Evolutionary conservation across 257 asterid genomes (phyloP).

Genomic region (Nicotiana tabacum): DNA sequence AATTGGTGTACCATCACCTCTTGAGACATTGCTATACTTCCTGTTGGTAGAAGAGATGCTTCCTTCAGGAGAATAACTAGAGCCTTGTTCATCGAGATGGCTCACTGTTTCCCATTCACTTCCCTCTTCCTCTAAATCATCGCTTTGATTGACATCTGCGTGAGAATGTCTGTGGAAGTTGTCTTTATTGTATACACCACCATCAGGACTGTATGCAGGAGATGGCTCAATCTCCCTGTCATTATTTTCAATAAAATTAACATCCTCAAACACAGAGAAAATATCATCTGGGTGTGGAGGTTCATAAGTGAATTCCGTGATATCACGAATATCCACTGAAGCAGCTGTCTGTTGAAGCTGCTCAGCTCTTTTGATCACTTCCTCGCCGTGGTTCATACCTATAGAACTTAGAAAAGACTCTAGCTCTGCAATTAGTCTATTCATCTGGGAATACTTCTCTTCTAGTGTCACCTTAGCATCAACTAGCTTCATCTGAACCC

Average conservation of each 20-base stretch:
- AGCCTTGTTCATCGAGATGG: slow-evolving; percentile 59
- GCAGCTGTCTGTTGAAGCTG: slow-evolving; percentile 40
- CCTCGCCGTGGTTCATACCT: slow-evolving; percentile 22
- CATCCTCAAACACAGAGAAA: slow-evolving; percentile 47
- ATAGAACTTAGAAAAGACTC: slow-evolving; percentile 35
- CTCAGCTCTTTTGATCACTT: slow-evolving; percentile 46
- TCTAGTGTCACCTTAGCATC: slow-evolving; percentile 71
- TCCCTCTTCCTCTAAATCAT: slow-evolving; percentile 47
- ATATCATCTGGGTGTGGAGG: slow-evolving; percentile 55
- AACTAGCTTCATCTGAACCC: slow-evolving; percentile 63
- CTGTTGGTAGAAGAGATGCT: slow-evolving; percentile 40
- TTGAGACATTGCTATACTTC: slow-evolving; percentile 29
- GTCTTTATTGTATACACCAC: slow-evolving; percentile 23
- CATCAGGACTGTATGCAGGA: slow-evolving; percentile 34
- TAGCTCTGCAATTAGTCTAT: slow-evolving; percentile 39
- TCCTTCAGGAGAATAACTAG: slow-evolving; percentile 51
- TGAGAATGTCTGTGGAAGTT: slow-evolving; percentile 25
- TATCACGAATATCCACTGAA: slow-evolving; percentile 43
- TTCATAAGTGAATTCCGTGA: slow-evolving; percentile 51
- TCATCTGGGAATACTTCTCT: slow-evolving; percentile 56
- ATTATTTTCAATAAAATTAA: slow-evolving; percentile 27
- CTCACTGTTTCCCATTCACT: slow-evolving; percentile 83
- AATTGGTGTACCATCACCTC: slow-evolving; percentile 36
- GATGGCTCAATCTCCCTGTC: slow-evolving; percentile 38
- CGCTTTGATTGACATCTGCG: slow-evolving; percentile 30